These are phyloP conservation scores for Lasiosphaeria ovina DNA, from an alignment of 495 filamentous ascomycete species.

Conservation along the genomic window DNA sequence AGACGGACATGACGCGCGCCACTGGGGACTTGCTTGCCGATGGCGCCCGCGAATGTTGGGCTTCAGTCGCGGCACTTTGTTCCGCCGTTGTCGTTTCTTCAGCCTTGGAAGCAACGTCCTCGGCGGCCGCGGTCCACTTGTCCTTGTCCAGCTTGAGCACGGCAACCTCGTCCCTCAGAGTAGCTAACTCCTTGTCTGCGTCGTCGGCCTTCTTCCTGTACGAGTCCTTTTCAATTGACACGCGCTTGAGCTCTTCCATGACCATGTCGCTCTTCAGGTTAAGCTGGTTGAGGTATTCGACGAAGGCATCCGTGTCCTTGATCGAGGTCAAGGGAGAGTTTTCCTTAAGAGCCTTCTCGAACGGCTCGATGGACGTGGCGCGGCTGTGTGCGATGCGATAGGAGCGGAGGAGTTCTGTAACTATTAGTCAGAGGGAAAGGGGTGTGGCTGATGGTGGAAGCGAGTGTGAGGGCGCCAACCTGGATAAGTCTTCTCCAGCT, in stretches of 20 bases:
- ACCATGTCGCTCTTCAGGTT: conserved; percentile 85
- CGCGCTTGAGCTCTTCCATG: conserved; percentile 85
- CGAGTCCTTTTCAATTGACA: conserved; percentile 76
- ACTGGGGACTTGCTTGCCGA: conserved; percentile 39
- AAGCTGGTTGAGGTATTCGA: conserved; percentile 92
- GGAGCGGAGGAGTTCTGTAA: conserved; percentile 78
- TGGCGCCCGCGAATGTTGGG: conserved; percentile 17
- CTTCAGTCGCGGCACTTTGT: conserved; percentile 7
- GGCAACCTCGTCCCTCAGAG: conserved; percentile 46
- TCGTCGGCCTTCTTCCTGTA: conserved; percentile 73
- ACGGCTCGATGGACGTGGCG: conserved; percentile 81
- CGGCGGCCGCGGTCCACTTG: conserved; percentile 4
- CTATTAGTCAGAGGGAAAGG: not conserved
- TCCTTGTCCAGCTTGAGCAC: conserved; percentile 22
- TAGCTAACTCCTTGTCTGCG: conserved; percentile 61
- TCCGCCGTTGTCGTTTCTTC: conserved; percentile 2
- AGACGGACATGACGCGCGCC: conserved; percentile 39
- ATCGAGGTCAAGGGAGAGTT: conserved; percentile 89
- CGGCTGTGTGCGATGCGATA: conserved; percentile 88
- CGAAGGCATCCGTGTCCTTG: conserved; percentile 74
- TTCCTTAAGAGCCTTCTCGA: conserved; percentile 86
- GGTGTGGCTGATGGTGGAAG: not conserved
- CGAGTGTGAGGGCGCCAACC: conserved; percentile 50
- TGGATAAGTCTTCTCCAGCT: conserved; percentile 80
- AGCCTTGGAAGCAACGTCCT: not conserved